Percentiles rank a stretch among this genome's conserved stretches.
phyloP scores from a whole-genome alignment of 2,329 filamentous ascomycete genomes.

The Sphaerostilbella broomeana region DNA sequence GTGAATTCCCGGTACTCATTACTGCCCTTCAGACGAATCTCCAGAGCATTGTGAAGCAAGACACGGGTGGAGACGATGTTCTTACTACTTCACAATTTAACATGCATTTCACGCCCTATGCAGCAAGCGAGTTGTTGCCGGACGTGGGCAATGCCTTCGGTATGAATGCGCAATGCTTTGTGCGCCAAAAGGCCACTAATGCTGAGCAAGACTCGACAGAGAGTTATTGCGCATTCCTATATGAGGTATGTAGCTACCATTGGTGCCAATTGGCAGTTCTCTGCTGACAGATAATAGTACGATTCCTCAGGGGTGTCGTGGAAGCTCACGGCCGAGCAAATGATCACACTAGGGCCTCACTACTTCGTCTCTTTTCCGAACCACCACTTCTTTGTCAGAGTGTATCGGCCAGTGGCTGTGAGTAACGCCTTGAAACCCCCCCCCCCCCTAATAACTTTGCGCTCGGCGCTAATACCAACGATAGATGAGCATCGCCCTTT shows the following conservation, averaged over 20 bases:
- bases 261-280: conserved; percentile 1
- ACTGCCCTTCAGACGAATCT: conserved; percentile 40
- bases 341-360: conserved; percentile 39
- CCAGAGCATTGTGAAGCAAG: conserved; percentile 26
- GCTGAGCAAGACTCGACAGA: conserved; percentile 28
- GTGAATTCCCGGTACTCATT: conserved; percentile 35
- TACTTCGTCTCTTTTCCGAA: conserved; percentile 45
- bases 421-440: conserved; percentile 20
- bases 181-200: conserved; percentile 31
- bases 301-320: conserved; percentile 36
- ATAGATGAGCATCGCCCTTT: conserved; percentile 41
- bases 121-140: conserved; percentile 32
- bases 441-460: not conserved
- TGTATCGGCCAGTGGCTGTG: conserved; percentile 49
- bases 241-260: conserved; percentile 38
- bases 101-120: conserved; percentile 35
- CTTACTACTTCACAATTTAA: conserved; percentile 22
- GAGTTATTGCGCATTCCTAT: conserved; percentile 45
- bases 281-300: conserved; percentile 30
- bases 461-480: not conserved
- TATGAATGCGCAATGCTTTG: conserved; percentile 38
- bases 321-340: conserved; percentile 30
- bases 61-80: conserved; percentile 15
- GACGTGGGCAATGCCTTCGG: conserved; percentile 31
- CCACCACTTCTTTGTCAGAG: conserved; percentile 51